phyloP scores from a whole-genome alignment of 768 basidiomycete genomes.

The Leccinellum luteum region DNA sequence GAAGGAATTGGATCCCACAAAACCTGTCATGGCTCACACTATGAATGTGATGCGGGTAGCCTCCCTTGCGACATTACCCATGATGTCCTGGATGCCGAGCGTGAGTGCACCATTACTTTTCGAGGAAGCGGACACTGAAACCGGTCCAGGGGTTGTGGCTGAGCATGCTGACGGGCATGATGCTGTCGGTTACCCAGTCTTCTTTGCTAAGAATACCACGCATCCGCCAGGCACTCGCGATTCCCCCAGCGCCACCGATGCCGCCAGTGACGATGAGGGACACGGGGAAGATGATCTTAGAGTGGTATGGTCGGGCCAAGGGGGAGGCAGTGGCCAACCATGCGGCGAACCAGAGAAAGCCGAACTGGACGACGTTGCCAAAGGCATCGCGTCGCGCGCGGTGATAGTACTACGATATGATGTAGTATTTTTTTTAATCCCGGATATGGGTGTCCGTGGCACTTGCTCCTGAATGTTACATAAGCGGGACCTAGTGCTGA shows the following conservation, averaged over 20 bases:
- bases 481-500: constrained; percentile 6
- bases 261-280: constrained; percentile 30
- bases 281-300: constrained; percentile 17
- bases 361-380: constrained; percentile 24
- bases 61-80: constrained; percentile 49
- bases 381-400: constrained; percentile 17
- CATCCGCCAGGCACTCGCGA: constrained; percentile 39
- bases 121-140: not conserved
- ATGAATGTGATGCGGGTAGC: constrained; percentile 65
- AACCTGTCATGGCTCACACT: constrained; percentile 59
- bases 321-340: constrained; percentile 2
- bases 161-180: constrained; percentile 54
- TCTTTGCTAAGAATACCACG: constrained; percentile 40
- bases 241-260: constrained; percentile 23
- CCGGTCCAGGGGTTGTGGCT: constrained; percentile 50
- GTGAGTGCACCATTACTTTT: constrained; percentile 41
- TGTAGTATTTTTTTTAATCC: not conserved
- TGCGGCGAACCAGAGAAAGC: constrained; percentile 12
- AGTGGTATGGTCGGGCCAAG: constrained; percentile 15
- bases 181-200: constrained; percentile 46
- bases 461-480: constrained; percentile 10
- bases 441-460: too few relatives aligned
- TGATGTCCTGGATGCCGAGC: constrained; percentile 59
- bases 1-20: constrained; percentile 51
- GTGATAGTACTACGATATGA: not conserved